Evolutionary conservation across 2,329 filamentous ascomycete species (phyloP), one percentile per base, ranked within the genome.

Genomic region (Fusarium sp.): DNA sequence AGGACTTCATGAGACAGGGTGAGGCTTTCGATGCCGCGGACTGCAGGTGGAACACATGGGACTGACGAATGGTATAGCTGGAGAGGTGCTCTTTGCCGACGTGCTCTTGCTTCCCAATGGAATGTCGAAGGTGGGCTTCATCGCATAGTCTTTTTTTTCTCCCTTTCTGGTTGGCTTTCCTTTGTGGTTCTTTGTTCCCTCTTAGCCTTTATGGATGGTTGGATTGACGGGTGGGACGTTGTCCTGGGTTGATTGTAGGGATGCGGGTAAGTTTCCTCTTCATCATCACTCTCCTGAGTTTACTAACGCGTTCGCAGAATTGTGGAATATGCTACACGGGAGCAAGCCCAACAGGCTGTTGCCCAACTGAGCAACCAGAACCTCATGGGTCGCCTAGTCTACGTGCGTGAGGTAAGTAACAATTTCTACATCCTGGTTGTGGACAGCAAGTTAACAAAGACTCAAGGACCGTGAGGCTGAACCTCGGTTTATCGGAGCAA

Each of bases 111-210:
- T 99, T 91, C 96, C 96, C 80, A 99, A 99, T 89, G 96, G 96
- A 95, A 99, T 99, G 96, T 98, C 95, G 93, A 99, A 99, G 95
- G 95, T 98, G 95, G 94, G 93, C 94, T 90, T 91, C 88, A 92
- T 92, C 87, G 90, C 86, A 88, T 95, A 92, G 92, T 90, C 91
- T 88, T 89, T 70, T 49, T 83, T 88, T 89, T 72, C 88, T 89
- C 68, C 34, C 82, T 88, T 89, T 73, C 65, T 91, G 92, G 91
- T 90, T 93, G 93, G 92, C 89, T 90, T 89, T 87, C 89, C 87
- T 92, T 84, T 92, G 90, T 91, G 75, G 78, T 72, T 90, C 51
- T 71, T 87, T 87, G 84, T 90, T 86, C 86, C 86, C 85, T 90
- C 82, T 85, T 83, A 82, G 79, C 78, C 79, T 92, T 93, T 90